phyloP scores from a whole-genome alignment of 495 filamentous ascomycete species.

The Trichocladium antarcticum region DNA sequence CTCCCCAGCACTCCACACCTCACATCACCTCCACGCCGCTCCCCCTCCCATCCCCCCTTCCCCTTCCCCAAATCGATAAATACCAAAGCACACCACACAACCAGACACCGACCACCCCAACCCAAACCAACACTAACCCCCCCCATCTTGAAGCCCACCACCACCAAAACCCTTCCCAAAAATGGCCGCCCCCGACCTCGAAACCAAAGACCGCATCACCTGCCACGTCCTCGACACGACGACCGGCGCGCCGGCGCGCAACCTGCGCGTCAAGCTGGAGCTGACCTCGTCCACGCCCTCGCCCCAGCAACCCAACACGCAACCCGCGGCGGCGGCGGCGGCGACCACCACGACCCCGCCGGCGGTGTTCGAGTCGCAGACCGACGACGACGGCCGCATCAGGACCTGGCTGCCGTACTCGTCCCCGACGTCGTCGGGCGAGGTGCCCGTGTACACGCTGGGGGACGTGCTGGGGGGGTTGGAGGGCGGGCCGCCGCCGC shows the following conservation, averaged over 20 bases:
- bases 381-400: slow-evolving; percentile 81
- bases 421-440: slow-evolving; percentile 33
- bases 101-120: background rate
- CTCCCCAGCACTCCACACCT: background rate
- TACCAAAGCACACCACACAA: too few species aligned
- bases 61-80: too few species aligned
- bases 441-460: slow-evolving; percentile 42
- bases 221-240: slow-evolving; percentile 54
- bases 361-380: slow-evolving; percentile 47
- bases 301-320: slow-evolving; percentile 9
- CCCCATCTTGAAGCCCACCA: background rate
- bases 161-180: background rate
- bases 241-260: slow-evolving; percentile 53
- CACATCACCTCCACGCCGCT: background rate
- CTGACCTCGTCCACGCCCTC: slow-evolving; percentile 48
- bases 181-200: background rate
- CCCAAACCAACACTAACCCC: background rate
- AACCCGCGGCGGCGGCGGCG: slow-evolving; percentile 20
- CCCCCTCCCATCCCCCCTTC: background rate
- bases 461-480: slow-evolving; percentile 37
- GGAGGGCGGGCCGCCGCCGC: slow-evolving; percentile 7
- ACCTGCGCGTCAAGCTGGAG: slow-evolving; percentile 66
- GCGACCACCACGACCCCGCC: slow-evolving; percentile 13
- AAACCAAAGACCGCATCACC: slow-evolving; percentile 44
- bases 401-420: slow-evolving; percentile 56